Conservation (phyloP, 805 yeast genomes). For the Cyberlindnera maclurae region DNA sequence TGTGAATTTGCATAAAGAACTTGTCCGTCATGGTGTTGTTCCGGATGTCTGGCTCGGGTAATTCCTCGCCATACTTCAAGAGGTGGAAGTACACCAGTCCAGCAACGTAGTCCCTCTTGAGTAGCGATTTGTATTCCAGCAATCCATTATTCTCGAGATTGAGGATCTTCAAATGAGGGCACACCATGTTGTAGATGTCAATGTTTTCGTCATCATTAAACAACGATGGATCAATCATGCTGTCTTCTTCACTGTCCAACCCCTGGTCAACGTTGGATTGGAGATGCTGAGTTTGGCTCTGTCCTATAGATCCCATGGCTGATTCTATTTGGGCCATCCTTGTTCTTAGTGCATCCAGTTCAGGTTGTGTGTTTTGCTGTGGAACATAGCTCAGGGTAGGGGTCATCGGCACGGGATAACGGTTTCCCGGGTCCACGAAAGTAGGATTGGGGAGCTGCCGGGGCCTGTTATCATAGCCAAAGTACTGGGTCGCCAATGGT, state of each 20-base stretch:
- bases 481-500: not conserved
- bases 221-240: slow-evolving; percentile 13
- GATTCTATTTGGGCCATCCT: slow-evolving; percentile 12
- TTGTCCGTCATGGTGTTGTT: slow-evolving; percentile 5
- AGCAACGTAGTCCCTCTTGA: slow-evolving; percentile 16
- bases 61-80: slow-evolving; percentile 5
- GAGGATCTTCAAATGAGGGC: slow-evolving; percentile 12
- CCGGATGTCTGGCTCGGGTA: not conserved
- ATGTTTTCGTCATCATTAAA: slow-evolving; percentile 11
- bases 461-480: not conserved
- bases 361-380: slow-evolving; percentile 10
- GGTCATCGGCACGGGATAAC: not conserved
- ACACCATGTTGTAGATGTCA: slow-evolving; percentile 7
- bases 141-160: slow-evolving; percentile 15
- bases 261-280: not conserved
- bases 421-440: not conserved
- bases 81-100: slow-evolving; percentile 12
- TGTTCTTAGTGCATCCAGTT: slow-evolving; percentile 9
- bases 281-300: not conserved
- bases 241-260: slow-evolving; percentile 2
- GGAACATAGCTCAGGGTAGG: slow-evolving; percentile 9
- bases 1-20: slow-evolving; percentile 12
- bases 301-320: not conserved
- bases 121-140: slow-evolving; percentile 12
- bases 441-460: not conserved